A percentile compares a stretch with the other conserved stretches of the same genome.
Conservation (phyloP, 306 rosid species). For the Sicyos edulis region DNA sequence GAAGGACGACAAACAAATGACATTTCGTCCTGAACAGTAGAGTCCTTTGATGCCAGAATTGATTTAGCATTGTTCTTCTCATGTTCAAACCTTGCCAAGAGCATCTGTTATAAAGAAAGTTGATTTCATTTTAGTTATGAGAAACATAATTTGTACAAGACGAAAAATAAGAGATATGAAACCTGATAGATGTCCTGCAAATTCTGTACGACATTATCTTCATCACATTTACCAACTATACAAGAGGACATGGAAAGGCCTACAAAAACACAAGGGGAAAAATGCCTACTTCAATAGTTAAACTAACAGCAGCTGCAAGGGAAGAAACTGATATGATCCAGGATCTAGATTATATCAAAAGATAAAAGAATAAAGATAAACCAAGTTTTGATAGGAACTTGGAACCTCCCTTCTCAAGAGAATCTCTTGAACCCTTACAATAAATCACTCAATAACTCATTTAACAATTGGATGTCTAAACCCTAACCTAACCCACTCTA, state of each 20-base stretch:
- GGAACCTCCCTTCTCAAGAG: too few species aligned
- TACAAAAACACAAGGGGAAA: conserved; percentile 21
- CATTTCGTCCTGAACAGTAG: conserved; percentile 24
- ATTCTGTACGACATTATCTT: conserved; percentile 35
- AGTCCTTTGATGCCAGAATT: conserved; percentile 28
- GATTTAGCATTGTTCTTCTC: conserved; percentile 38
- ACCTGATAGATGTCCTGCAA: conserved; percentile 62
- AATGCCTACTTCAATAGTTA: background rate
- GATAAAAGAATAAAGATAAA: too few species aligned
- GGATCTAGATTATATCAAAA: too few species aligned
- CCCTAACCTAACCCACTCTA: too few species aligned
- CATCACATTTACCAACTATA: conserved; percentile 35
- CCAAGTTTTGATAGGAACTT: too few species aligned
- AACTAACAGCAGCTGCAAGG: background rate
- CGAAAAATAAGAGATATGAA: conserved; percentile 18
- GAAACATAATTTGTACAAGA: background rate
- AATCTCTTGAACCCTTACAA: too few species aligned
- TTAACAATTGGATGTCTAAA: too few species aligned
- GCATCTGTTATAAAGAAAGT: conserved; percentile 37
- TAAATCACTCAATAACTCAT: too few species aligned
- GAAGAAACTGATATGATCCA: too few species aligned
- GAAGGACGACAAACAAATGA: conserved; percentile 48
- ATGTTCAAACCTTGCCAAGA: conserved; percentile 38
- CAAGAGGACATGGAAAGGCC: conserved; percentile 60
- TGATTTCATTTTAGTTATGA: conserved; percentile 14